Base-by-base conservation (phyloP, 148 eudicot genomes). In the Spergularia bocconei region DNA sequence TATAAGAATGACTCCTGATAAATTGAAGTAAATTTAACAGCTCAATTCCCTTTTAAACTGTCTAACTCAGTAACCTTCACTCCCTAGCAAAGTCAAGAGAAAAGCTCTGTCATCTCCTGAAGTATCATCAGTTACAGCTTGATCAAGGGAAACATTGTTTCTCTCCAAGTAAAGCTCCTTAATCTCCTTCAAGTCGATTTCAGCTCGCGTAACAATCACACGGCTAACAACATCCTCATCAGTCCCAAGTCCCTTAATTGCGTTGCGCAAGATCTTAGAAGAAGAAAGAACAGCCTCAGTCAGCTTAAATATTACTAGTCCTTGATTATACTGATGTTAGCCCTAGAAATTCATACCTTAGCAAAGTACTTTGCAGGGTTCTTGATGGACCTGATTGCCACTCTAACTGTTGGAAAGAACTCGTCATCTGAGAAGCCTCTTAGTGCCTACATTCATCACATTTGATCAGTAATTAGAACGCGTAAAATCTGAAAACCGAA, bases 141-240 rank as follows among this genome's bases (percentile, higher is more conserved):
- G 79, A 69, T 85, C 83, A 59, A 82, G 83, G 23, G 85, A 58
- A 11, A 59, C 39, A 53, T 79, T 67, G 69, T 77, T 79, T 52
- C 83, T 82, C 54, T 73, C 68, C 61, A 48, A 41, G 77, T 77
- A 85, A 36, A 82, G n/a, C 13, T 77, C 64, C 60, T 85, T 85
- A 52, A 82, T 85, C 69, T 79, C 79, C 75, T 86, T 79, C 86
- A 88, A 67, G 80, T 88, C 87, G n/a, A 88, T 71, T 75, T 80
- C 91, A 8, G 91, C 89, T 68, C 83, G 83, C 48, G 86, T 80
- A 13, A 81, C 73, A 44, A 88, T 80, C 68, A 82, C 91, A 44
- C 87, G 85, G 52, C 75, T 86, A 25, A 86, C 79, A 54, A 72
- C 86, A 21, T 78, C 89, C 61, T 86, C 89, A 70, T 88, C 88